phyloP scores from a whole-genome alignment of 768 basidiomycete genomes.

The Mycena alexandri region DNA sequence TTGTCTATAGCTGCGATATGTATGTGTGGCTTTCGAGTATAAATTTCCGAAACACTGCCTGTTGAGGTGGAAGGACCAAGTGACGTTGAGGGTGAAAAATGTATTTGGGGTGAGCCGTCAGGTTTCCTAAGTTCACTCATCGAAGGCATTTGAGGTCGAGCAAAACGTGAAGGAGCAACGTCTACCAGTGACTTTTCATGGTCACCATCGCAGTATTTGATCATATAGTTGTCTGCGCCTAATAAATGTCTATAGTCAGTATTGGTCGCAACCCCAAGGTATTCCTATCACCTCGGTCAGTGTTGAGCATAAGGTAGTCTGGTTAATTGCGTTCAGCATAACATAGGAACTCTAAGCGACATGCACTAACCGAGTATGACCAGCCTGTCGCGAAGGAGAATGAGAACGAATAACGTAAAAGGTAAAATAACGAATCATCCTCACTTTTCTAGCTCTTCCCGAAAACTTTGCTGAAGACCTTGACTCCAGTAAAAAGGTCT shows the following conservation, averaged over 20 bases:
- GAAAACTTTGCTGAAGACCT: slow-evolving; percentile 82
- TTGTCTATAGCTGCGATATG: slow-evolving; percentile 90
- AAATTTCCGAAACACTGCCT: slow-evolving; percentile 48
- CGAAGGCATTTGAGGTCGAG: slow-evolving; percentile 75
- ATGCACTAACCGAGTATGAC: slow-evolving; percentile 78
- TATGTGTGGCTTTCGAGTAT: slow-evolving; percentile 80
- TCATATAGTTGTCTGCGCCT: slow-evolving; percentile 89
- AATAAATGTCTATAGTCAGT: background rate
- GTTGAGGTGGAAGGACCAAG: slow-evolving; percentile 48
- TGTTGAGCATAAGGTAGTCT: slow-evolving; percentile 95
- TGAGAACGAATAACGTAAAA: slow-evolving; percentile 11
- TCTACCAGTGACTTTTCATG: slow-evolving; percentile 85
- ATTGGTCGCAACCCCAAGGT: background rate
- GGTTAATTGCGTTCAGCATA: slow-evolving; percentile 23
- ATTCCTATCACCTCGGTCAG: slow-evolving; percentile 71
- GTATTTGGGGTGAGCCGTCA: slow-evolving; percentile 57
- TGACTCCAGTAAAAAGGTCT: slow-evolving; percentile 88
- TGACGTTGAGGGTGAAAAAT: slow-evolving; percentile 53
- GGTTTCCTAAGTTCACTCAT: slow-evolving; percentile 77
- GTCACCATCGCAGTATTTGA: slow-evolving; percentile 87
- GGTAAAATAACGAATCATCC: slow-evolving; percentile 39
- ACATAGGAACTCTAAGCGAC: background rate
- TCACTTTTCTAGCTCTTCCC: slow-evolving; percentile 91
- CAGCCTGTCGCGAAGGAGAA: slow-evolving; percentile 60
- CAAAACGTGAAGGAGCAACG: slow-evolving; percentile 80